These are phyloP conservation scores for Breviolum minutum DNA, from an alignment of 73 alveolate genomes.

Conservation along the genomic window DNA sequence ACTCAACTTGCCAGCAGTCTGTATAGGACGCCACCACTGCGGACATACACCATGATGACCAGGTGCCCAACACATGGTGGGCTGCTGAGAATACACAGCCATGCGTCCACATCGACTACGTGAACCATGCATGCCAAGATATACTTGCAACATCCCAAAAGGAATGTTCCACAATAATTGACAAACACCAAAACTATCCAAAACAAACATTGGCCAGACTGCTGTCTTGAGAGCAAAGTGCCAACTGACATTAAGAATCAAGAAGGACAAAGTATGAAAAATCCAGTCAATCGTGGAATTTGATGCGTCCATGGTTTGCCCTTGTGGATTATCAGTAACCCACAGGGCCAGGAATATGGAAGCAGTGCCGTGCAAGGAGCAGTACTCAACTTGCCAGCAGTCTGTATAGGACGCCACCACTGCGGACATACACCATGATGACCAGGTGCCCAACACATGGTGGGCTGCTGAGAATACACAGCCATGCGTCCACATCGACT, in stretches of 20 bases:
- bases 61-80: slow-evolving; percentile 41
- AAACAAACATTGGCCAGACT: too few relatives aligned
- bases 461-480: slow-evolving; percentile 50
- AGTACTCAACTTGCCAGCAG: slow-evolving; percentile 33
- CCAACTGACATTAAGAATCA: too few relatives aligned
- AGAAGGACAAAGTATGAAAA: too few relatives aligned
- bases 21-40: slow-evolving; percentile 4
- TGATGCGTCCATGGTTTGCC: slow-evolving; percentile 33
- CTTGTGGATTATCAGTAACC: not conserved
- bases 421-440: slow-evolving; percentile 4
- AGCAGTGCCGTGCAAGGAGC: slow-evolving; percentile 35
- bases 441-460: slow-evolving; percentile 27
- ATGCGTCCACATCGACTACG: not conserved
- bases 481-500: not conserved
- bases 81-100: slow-evolving; percentile 52
- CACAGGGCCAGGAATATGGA: slow-evolving; percentile 21
- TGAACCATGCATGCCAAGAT: too few relatives aligned
- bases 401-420: slow-evolving; percentile 3
- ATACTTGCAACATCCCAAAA: too few relatives aligned
- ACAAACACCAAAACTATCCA: too few relatives aligned
- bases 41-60: slow-evolving; percentile 8
- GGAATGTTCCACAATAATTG: too few relatives aligned
- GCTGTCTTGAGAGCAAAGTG: too few relatives aligned
- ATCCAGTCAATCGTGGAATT: not conserved
- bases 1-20: slow-evolving; percentile 34